Conservation (phyloP, 1,139 yeast genomes). For the Yamadazyma triangularis region DNA sequence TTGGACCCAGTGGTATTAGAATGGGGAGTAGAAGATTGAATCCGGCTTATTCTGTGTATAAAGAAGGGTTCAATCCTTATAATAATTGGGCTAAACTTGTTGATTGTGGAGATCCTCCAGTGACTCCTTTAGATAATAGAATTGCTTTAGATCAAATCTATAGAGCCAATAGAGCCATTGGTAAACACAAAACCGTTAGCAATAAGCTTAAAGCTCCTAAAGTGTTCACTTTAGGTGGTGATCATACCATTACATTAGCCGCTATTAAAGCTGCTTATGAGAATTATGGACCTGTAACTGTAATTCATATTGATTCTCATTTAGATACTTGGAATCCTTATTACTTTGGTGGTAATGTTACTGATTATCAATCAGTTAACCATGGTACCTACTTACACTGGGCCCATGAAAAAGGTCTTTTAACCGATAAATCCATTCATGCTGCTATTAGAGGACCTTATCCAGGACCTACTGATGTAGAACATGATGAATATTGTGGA, state of each 20-base stretch:
- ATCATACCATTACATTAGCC: conserved; percentile 52
- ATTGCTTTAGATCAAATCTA: conserved; percentile 50
- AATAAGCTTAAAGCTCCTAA: conserved; percentile 12
- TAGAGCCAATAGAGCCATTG: conserved; percentile 46
- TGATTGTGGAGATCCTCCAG: conserved; percentile 55
- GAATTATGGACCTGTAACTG: conserved; percentile 31
- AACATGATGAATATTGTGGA: conserved; percentile 48
- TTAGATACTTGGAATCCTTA: conserved; percentile 59
- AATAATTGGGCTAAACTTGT: conserved; percentile 19
- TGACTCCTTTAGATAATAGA: conserved; percentile 53
- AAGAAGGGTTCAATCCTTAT: conserved; percentile 18
- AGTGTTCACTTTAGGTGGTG: conserved; percentile 55
- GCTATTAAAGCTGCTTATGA: conserved; percentile 47
- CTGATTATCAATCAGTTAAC: conserved; percentile 48
- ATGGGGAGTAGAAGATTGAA: conserved; percentile 28
- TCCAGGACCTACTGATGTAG: conserved; percentile 32
- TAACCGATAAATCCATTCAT: conserved; percentile 43
- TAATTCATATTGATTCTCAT: conserved; percentile 57
- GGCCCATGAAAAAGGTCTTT: conserved; percentile 54
- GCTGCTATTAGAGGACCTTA: conserved; percentile 59
- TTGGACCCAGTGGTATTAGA: conserved; percentile 25
- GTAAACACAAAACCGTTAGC: conserved; percentile 17
- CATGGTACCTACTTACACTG: conserved; percentile 57
- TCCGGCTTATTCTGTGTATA: conserved; percentile 30
- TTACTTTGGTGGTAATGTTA: conserved; percentile 49